Base-by-base conservation (phyloP, 169 alveolate species). In the Besnoitia besnoiti region DNA sequence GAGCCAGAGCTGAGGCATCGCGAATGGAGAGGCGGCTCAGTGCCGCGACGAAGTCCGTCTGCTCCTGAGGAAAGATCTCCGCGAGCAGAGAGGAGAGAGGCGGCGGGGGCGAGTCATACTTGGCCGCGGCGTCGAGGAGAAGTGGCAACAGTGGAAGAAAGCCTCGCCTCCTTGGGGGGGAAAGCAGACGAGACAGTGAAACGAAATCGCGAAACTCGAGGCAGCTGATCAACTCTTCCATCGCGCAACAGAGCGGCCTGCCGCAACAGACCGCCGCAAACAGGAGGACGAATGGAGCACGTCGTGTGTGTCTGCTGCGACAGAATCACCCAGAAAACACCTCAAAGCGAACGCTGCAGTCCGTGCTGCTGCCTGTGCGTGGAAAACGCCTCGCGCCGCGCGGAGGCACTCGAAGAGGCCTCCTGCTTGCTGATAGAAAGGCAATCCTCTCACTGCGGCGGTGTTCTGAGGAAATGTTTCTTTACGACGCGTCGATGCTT, bases 201-300 rank as follows among this genome's bases (percentile, higher is more conserved):
- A 30, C 47, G n/a, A 73, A 73, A n/a, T 73, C 82, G 47, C 7
- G 16, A n/a, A 73, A 73, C 82, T 73, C 82, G 46, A 73, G 82
- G n/a, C 82, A 73, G 47, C 82, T n/a, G 24, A n/a, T 10, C 24
- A 73, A 0, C 12, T 73, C 82, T 19, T 73, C 82, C 82, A 73
- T 73, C 44, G 46, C 24, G 46, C 5, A 5, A 30, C 7, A 19
- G 24, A 55, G 67, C n/a, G n/a, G n/a, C n/a, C n/a, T n/a, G n/a
- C n/a, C n/a, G n/a, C n/a, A n/a, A n/a, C n/a, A n/a, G n/a, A n/a
- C n/a, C n/a, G n/a, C n/a, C n/a, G n/a, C n/a, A n/a, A n/a, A n/a
- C n/a, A n/a, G n/a, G n/a, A n/a, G n/a, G n/a, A n/a, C n/a, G n/a
- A n/a, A n/a, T n/a, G n/a, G n/a, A n/a, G n/a, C n/a, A n/a, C n/a